Percentiles rank a stretch among this genome's conserved stretches.
These are phyloP conservation scores for Gonium pectorale DNA, from an alignment of 139 green algal genomes.

Conservation along the genomic window DNA sequence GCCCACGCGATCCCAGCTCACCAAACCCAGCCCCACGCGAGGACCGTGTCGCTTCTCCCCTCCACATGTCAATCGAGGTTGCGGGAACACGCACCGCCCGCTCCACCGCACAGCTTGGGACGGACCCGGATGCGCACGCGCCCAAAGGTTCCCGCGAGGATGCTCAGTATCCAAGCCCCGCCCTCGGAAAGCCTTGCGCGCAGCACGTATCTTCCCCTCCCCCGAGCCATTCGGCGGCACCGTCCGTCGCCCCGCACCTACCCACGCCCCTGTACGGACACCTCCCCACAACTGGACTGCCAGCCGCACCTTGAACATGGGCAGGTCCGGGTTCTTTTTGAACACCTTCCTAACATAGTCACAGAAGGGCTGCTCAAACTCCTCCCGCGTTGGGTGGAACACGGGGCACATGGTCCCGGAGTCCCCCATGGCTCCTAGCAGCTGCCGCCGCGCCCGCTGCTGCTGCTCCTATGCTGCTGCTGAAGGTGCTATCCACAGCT, in stretches of 20 bases:
- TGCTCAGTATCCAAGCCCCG: too few species aligned
- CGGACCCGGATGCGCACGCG: too few species aligned
- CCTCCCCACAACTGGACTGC: not conserved
- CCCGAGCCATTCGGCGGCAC: too few species aligned
- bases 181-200: too few species aligned
- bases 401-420: conserved; percentile 46
- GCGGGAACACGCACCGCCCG: too few species aligned
- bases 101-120: too few species aligned
- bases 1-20: too few species aligned
- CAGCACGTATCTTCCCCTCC: too few species aligned
- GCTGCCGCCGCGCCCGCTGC: not conserved
- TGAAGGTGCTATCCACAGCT: not conserved
- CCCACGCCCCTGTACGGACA: not conserved
- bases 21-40: too few species aligned
- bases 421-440: not conserved
- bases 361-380: conserved; percentile 71
- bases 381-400: conserved; percentile 61
- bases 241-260: not conserved
- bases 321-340: conserved; percentile 63
- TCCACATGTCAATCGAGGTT: too few species aligned
- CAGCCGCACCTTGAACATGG: conserved; percentile 75
- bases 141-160: too few species aligned
- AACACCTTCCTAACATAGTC: conserved; percentile 68
- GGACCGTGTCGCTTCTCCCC: too few species aligned
- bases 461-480: not conserved